Base-by-base conservation (phyloP, 176 grass and related monocot genomes). In the Eragrostis curvula region DNA sequence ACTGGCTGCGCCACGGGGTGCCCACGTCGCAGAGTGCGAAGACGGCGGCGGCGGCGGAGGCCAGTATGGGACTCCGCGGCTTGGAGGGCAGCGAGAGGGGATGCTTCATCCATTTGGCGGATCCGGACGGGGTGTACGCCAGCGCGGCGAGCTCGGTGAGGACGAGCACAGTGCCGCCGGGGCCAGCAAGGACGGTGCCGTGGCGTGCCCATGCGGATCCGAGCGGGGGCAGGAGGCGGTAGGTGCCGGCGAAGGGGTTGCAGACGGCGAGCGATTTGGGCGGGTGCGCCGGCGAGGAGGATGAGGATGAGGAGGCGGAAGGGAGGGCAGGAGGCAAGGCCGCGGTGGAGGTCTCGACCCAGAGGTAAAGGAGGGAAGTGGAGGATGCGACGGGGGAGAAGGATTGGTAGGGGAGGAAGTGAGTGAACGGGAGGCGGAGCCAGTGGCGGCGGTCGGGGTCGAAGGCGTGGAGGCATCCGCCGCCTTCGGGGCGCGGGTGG, bases 191-290 rank as follows among this genome's bases (percentile, higher is more conserved):
- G 62, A 99, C 93, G 45, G 97, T 99, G 57, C 97, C 97, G 77
- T 99, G 97, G 77, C 97, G 97, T 25, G 97, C 90, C 97, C 97
- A 99, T 30, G 97, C 97, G 63, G 97, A 99, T 63, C 97, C 97
- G 46, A 99, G 97, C 11, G 87, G 93, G 3, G 97, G 97, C 25
- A 99, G 74, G 18, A 94, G 87, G 61, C 91, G 87, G 87, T 92
- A 88, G 12, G 85, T 91, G 40, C 87, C 89, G 6, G 91, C 81
- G 61, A 99, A 79, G 15, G 97, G 97, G 83, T 99, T 99, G 91
- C 97, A 99, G 25, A 92, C 93, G 20, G 83, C 89, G 67, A 99
- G 93, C 14, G 97, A 91, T 78, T 95, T 99, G 70, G 91, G 70
- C 25, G 79, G 88, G 69, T 92, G 83, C 23, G 73, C 82, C 57